Conservation (phyloP, 148 eudicot species). For the Gaultheria prostrata region DNA sequence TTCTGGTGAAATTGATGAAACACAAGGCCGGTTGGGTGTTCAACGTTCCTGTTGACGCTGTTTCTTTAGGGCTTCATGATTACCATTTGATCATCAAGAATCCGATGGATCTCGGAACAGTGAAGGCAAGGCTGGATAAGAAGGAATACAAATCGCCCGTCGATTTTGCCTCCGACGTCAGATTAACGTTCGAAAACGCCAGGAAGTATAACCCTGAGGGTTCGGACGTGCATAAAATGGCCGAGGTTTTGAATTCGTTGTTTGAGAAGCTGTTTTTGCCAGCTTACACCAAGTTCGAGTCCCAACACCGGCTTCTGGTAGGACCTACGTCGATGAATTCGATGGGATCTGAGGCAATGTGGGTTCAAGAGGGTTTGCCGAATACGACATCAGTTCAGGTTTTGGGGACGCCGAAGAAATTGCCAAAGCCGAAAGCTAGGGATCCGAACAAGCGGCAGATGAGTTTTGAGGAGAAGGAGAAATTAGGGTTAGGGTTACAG, state of each 20-base stretch:
- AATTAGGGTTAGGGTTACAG: slow-evolving; percentile 46
- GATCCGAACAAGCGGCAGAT: slow-evolving; percentile 66
- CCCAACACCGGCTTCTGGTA: slow-evolving; percentile 4
- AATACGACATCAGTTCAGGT: background rate
- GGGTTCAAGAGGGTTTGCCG: background rate
- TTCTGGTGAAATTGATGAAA: slow-evolving; percentile 42
- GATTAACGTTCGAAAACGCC: slow-evolving; percentile 75
- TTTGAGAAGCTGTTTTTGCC: slow-evolving; percentile 63
- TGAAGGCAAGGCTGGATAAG: slow-evolving; percentile 35
- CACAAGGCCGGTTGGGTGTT: slow-evolving; percentile 41
- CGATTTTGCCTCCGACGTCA: slow-evolving; percentile 62
- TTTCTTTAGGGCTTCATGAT: slow-evolving; percentile 45
- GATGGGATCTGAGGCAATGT: background rate
- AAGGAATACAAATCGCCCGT: slow-evolving; percentile 40
- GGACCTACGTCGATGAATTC: background rate
- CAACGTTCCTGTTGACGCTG: slow-evolving; percentile 45
- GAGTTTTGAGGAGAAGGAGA: slow-evolving; percentile 80
- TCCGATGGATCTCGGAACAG: slow-evolving; percentile 64
- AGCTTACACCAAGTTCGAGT: slow-evolving; percentile 34
- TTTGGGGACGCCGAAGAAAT: slow-evolving; percentile 36
- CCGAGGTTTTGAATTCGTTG: slow-evolving; percentile 34
- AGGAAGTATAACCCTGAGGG: slow-evolving; percentile 63
- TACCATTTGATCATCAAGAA: slow-evolving; percentile 44
- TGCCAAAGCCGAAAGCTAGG: slow-evolving; percentile 79
- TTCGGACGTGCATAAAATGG: slow-evolving; percentile 59